Evolutionary conservation across 805 yeast genomes (phyloP).

Genomic region (Candida anglica): DNA sequence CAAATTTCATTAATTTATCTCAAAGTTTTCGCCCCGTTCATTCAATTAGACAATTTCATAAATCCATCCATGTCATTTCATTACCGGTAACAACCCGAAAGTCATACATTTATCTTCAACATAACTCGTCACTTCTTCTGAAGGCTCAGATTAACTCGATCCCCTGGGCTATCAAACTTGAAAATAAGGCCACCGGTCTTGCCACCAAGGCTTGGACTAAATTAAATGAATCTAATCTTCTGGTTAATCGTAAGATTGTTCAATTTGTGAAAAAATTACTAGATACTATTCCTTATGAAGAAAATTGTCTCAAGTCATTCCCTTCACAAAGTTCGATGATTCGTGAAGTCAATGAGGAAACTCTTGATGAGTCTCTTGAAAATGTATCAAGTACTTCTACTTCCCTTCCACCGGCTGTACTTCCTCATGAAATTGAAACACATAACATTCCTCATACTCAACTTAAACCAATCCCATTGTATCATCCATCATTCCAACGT

Average conservation of each 20-base stretch:
- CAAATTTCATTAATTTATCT: too few species aligned
- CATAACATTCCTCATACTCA: constrained; percentile 23
- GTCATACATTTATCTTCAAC: constrained; percentile 68
- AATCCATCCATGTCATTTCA: constrained; percentile 59
- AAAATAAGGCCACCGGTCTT: constrained; percentile 42
- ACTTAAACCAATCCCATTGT: constrained; percentile 36
- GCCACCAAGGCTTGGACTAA: constrained; percentile 62
- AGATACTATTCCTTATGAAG: constrained; percentile 74
- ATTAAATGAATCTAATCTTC: constrained; percentile 49
- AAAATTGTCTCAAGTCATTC: constrained; percentile 66
- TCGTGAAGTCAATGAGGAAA: constrained; percentile 39
- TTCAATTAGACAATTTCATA: too few species aligned
- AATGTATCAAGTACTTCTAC: background rate
- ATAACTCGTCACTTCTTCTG: constrained; percentile 29
- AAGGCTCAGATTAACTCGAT: constrained; percentile 20
- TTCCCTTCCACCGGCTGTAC: constrained; percentile 4
- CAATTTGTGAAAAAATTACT: constrained; percentile 47
- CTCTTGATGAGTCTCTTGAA: background rate
- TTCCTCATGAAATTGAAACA: constrained; percentile 23
- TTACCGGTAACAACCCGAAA: constrained; percentile 65
- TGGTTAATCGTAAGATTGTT: constrained; percentile 59
- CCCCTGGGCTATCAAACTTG: constrained; percentile 37
- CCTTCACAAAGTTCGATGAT: constrained; percentile 65
- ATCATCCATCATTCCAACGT: constrained; percentile 32
- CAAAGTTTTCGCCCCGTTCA: too few species aligned